These are phyloP conservation scores for Phytophthora niederhauseri DNA, from an alignment of 352 stramenopile species.

Conservation along the genomic window DNA sequence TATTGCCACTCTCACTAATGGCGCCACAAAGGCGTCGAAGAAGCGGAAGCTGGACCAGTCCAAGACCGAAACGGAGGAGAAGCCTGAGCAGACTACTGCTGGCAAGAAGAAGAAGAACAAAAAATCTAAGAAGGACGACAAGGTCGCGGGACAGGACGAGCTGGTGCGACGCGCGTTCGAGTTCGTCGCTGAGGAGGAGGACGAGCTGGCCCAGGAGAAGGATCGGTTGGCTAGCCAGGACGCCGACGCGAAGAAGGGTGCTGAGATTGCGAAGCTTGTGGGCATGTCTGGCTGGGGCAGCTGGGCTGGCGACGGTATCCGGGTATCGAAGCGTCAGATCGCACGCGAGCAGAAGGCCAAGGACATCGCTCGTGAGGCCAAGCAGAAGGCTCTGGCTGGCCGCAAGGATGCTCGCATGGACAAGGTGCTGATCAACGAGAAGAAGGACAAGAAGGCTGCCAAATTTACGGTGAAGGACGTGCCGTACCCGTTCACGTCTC, in stretches of 20 bases:
- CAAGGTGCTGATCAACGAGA: conserved; percentile 86
- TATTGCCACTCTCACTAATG: conserved; percentile 30
- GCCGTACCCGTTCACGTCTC: conserved; percentile 97
- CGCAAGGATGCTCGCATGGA: conserved; percentile 79
- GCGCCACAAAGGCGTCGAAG: conserved; percentile 33
- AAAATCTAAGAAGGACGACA: conserved; percentile 50
- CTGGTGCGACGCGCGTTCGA: conserved; percentile 97
- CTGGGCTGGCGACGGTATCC: conserved; percentile 88
- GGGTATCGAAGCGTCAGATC: conserved; percentile 85
- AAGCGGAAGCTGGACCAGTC: conserved; percentile 57
- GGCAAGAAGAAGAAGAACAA: conserved; percentile 55
- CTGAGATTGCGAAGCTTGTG: conserved; percentile 79
- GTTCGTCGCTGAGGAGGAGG: conserved; percentile 89
- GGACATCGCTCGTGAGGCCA: conserved; percentile 63
- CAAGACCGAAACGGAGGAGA: conserved; percentile 13
- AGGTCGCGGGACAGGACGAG: conserved; percentile 79
- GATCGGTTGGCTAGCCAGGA: conserved; percentile 70
- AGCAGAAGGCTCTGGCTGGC: conserved; percentile 70
- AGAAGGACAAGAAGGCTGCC: conserved; percentile 89
- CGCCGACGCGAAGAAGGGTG: conserved; percentile 72
- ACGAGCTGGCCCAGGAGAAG: conserved; percentile 96
- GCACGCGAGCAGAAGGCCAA: conserved; percentile 82
- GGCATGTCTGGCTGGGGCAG: conserved; percentile 92
- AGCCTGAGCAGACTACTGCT: conserved; percentile 10
- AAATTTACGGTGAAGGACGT: conserved; percentile 91